Evolutionary conservation across 768 basidiomycete genomes (phyloP), one percentile per base, ranked within the genome.

Genomic region (Rhizopogon salebrosus): DNA sequence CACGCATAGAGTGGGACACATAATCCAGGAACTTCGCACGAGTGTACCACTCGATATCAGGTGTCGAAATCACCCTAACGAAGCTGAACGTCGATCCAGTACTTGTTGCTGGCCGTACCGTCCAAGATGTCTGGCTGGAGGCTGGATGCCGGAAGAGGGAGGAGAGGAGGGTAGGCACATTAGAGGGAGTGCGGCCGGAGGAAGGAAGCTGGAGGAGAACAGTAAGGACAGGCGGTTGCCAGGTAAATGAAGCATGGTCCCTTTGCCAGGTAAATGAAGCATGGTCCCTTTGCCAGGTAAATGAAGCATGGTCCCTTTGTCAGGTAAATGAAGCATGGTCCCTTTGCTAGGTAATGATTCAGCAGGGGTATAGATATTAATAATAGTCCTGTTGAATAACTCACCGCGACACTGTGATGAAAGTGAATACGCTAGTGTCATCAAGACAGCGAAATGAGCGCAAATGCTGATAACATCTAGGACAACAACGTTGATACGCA

Each of bases 11-110:
- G 68, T 97, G 94, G 7, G 91, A 93, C 49, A 92, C 89, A 65
- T 99, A 99, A 70, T 99, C 97, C 76, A 99, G 75, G 81, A 98
- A 98, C 72, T 99, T 98, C 57, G 97, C 94, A 55, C 97, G 90
- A 9, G 95, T 95, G 71, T 99, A 99, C 23, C 97, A 86, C 68
- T 99, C 97, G 53, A 98, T 95, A 67, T 99, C 97, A 69, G 3
- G 92, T 94, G 67, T 99, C 97, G 62, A 98, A 99, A 69, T 99
- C 97, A 60, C 95, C 93, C 94, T 93, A 97, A 52, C 93, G 80
- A 48, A 97, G 79, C 64, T 97, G 92, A 48, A 97, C 86, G 64
- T 98, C 94, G 43, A 95, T 85, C 97, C 97, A 98, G 78, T 87
- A 99, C 75, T 99, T 98, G 77, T 93, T 94, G 67, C 88, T 92